A percentile compares a stretch with the other conserved stretches of the same genome.
Evolutionary conservation across 1,284 basidiomycete genomes (phyloP).

Genomic region (Pisolithus thermaeus): DNA sequence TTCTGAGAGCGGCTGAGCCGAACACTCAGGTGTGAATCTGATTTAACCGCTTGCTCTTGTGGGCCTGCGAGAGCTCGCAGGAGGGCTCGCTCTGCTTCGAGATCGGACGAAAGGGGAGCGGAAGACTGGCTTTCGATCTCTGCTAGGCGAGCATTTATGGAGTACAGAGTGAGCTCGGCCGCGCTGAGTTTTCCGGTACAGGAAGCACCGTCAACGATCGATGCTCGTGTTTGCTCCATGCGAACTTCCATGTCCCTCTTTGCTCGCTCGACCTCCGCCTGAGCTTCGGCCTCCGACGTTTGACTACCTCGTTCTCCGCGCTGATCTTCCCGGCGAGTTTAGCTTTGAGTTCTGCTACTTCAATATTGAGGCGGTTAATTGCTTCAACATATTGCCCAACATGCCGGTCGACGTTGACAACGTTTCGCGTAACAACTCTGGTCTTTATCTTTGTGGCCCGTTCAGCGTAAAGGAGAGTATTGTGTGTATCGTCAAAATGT

Average conservation of each 20-base stretch:
- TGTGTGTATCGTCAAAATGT: conserved; percentile 97
- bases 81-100: conserved; percentile 69
- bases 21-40: conserved; percentile 54
- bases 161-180: conserved; percentile 66
- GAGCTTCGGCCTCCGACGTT: conserved; percentile 62
- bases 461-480: conserved; percentile 93
- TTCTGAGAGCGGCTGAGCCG: conserved; percentile 69
- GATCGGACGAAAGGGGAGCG: conserved; percentile 45
- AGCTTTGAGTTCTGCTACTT: conserved; percentile 82
- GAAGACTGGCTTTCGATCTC: conserved; percentile 52
- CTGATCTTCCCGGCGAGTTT: conserved; percentile 69
- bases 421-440: conserved; percentile 86
- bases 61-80: conserved; percentile 63
- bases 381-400: conserved; percentile 93
- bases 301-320: conserved; percentile 55
- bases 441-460: conserved; percentile 97
- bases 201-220: conserved; percentile 73
- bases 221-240: conserved; percentile 59
- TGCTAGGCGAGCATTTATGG: conserved; percentile 61
- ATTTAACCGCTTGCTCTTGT: conserved; percentile 63
- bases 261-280: conserved; percentile 62
- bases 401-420: conserved; percentile 88
- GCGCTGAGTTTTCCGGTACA: conserved; percentile 71
- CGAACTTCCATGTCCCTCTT: conserved; percentile 66
- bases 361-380: conserved; percentile 81